phyloP scores from a whole-genome alignment of 257 asterid genomes.

The Apocynum venetum region DNA sequence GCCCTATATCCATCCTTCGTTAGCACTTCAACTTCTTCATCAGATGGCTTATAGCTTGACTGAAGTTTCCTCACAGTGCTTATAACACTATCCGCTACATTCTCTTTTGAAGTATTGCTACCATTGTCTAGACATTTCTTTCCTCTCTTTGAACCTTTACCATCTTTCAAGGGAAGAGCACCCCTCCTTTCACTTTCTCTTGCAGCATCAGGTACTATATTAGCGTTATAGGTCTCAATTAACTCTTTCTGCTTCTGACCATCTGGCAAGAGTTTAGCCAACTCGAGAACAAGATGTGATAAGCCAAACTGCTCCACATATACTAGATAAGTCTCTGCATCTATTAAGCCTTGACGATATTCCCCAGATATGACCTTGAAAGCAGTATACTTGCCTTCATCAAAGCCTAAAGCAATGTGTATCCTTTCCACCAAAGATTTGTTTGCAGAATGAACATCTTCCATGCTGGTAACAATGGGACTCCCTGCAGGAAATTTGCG shows the following conservation, averaged over 20 bases:
- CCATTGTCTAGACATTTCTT: slow-evolving; percentile 46
- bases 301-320: slow-evolving; percentile 77
- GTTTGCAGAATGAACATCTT: slow-evolving; percentile 77
- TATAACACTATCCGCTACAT: slow-evolving; percentile 47
- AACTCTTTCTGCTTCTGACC: slow-evolving; percentile 73
- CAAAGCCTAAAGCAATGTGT: slow-evolving; percentile 60
- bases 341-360: slow-evolving; percentile 68
- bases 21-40: slow-evolving; percentile 65
- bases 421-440: slow-evolving; percentile 81
- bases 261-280: slow-evolving; percentile 86
- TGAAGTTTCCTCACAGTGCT: slow-evolving; percentile 60
- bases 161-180: slow-evolving; percentile 29
- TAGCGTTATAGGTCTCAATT: slow-evolving; percentile 63
- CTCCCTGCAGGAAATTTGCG: slow-evolving; percentile 34
- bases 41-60: slow-evolving; percentile 47
- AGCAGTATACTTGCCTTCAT: slow-evolving; percentile 62
- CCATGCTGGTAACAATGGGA: slow-evolving; percentile 38
- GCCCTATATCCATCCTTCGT: slow-evolving; percentile 81
- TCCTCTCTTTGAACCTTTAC: slow-evolving; percentile 44
- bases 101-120: slow-evolving; percentile 34
- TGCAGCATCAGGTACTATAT: slow-evolving; percentile 27
- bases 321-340: slow-evolving; percentile 66
- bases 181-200: slow-evolving; percentile 34
- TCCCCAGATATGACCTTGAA: slow-evolving; percentile 78
- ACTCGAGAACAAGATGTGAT: slow-evolving; percentile 80